These are phyloP conservation scores for Thymus quinquecostatus DNA, from an alignment of 257 asterid genomes.

Conservation along the genomic window DNA sequence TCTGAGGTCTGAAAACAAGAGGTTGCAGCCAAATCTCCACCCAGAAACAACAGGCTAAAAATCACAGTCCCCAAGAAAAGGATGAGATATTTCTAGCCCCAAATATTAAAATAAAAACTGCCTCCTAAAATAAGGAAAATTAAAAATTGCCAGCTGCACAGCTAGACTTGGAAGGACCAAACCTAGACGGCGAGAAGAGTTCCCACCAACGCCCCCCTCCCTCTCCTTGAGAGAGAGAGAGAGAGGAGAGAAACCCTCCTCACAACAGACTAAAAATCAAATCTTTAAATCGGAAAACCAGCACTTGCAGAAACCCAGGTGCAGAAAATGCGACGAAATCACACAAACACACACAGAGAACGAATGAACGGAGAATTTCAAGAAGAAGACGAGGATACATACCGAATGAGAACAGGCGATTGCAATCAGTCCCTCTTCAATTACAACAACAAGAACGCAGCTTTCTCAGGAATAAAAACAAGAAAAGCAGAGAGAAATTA, in stretches of 20 bases:
- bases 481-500: background rate
- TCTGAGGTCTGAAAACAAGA: conserved; percentile 12
- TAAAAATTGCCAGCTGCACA: conserved; percentile 17
- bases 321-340: conserved; percentile 9
- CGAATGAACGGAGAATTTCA: background rate
- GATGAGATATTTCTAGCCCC: background rate
- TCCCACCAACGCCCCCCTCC: too few relatives aligned
- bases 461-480: background rate
- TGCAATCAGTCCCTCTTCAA: conserved; percentile 4
- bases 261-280: background rate
- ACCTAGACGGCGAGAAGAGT: background rate
- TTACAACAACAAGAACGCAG: conserved; percentile 1
- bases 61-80: conserved; percentile 29
- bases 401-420: conserved; percentile 32
- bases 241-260: conserved; percentile 7
- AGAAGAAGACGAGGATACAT: conserved; percentile 22
- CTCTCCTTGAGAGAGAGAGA: background rate
- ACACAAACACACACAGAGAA: conserved; percentile 4
- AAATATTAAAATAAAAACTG: background rate
- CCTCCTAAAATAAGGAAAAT: background rate
- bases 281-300: background rate
- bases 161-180: conserved; percentile 1
- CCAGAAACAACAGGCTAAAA: background rate
- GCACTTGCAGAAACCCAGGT: conserved; percentile 1
- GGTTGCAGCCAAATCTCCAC: conserved; percentile 12